These are phyloP conservation scores for Serendipita sp. DNA, from an alignment of 768 basidiomycete species.

Conservation along the genomic window DNA sequence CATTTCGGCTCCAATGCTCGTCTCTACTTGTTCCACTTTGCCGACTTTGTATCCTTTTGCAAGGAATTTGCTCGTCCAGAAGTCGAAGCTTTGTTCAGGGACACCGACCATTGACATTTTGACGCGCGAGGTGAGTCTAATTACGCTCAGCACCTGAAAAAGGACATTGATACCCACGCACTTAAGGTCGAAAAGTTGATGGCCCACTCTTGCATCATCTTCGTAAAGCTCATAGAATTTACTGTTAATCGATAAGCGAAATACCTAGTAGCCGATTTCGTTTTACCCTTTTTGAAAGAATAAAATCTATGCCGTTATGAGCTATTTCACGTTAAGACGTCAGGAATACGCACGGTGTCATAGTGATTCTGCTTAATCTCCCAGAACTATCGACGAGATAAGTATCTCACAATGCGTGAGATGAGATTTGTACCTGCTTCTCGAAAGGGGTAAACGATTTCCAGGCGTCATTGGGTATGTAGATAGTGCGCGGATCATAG, in stretches of 20 bases:
- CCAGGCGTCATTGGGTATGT: constrained; percentile 65
- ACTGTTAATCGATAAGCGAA: constrained; percentile 21
- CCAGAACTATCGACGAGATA: constrained; percentile 38
- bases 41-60: constrained; percentile 88
- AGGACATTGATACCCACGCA: constrained; percentile 1
- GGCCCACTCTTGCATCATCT: constrained; percentile 84
- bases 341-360: constrained; percentile 48
- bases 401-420: background rate
- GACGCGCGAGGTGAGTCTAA: constrained; percentile 56
- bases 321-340: constrained; percentile 15
- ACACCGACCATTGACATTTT: constrained; percentile 99
- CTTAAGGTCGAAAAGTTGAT: constrained; percentile 90
- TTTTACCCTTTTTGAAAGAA: constrained; percentile 95
- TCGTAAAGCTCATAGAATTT: constrained; percentile 77
- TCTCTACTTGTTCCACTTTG: constrained; percentile 91
- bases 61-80: constrained; percentile 81
- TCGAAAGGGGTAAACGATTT: constrained; percentile 84
- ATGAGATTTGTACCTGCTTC: constrained; percentile 40
- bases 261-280: constrained; percentile 15
- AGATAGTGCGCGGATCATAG: constrained; percentile 82
- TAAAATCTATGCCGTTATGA: constrained; percentile 35
- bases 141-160: background rate
- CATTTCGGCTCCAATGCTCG: constrained; percentile 94
- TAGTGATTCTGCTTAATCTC: constrained; percentile 96
- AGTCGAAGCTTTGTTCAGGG: constrained; percentile 84